A percentile compares a stretch with the other conserved stretches of the same genome.
Evolutionary conservation across 2,329 filamentous ascomycete genomes (phyloP).

Genomic region (Calonectria multiphialidica): DNA sequence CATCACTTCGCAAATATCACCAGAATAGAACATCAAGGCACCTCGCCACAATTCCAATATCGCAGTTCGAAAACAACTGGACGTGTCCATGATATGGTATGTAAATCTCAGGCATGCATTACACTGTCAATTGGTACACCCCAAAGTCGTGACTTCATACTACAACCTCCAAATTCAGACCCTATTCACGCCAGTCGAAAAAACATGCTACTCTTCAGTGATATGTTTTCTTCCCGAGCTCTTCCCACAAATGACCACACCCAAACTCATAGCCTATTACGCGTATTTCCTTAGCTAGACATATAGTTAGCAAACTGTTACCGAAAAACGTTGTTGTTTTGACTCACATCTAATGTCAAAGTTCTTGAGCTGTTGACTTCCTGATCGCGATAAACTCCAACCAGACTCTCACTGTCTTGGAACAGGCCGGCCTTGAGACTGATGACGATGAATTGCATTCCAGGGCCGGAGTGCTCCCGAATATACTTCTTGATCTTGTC

Average conservation of each 20-base stretch:
- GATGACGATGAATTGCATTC: constrained; percentile 99
- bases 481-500: constrained; percentile 98
- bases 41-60: background rate
- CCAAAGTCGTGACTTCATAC: constrained; percentile 17
- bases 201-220: background rate
- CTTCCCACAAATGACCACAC: background rate
- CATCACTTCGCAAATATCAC: background rate
- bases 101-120: constrained; percentile 20
- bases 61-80: background rate
- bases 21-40: background rate
- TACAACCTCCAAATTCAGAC: constrained; percentile 11
- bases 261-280: constrained; percentile 31
- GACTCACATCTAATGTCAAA: constrained; percentile 93
- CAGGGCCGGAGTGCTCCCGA: constrained; percentile 90
- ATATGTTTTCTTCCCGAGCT: background rate
- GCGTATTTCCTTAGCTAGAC: constrained; percentile 51
- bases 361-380: constrained; percentile 91
- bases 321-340: background rate
- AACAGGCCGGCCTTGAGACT: constrained; percentile 95
- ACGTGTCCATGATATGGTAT: constrained; percentile 7
- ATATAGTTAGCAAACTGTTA: constrained; percentile 20
- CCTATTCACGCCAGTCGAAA: constrained; percentile 3
- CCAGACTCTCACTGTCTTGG: constrained; percentile 94
- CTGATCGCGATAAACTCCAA: constrained; percentile 96
- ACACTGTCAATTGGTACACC: constrained; percentile 17